These are phyloP conservation scores for Aspergillus pseudonomiae DNA, from an alignment of 2,329 filamentous ascomycete genomes.

Conservation along the genomic window DNA sequence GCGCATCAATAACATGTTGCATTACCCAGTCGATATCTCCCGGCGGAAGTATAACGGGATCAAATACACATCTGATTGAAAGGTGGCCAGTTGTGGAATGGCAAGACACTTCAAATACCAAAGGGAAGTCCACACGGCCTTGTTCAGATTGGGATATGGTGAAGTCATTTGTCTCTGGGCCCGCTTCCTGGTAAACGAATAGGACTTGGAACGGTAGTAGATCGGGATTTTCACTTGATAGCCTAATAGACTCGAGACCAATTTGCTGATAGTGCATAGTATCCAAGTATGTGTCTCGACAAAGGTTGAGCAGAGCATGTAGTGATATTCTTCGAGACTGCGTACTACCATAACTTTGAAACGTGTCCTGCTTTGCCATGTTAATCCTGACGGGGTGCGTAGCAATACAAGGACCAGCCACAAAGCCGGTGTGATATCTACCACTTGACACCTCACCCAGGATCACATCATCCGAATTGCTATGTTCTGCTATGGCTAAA, in stretches of 20 bases:
- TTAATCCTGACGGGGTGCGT: constrained; percentile 12
- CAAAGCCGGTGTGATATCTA: too few species aligned
- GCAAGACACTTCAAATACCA: constrained; percentile 12
- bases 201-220: constrained; percentile 11
- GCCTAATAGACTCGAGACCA: constrained; percentile 8
- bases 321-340: background rate
- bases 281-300: background rate
- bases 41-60: constrained; percentile 1
- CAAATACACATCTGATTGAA: constrained; percentile 6
- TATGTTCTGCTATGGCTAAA: too few species aligned
- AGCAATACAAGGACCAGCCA: too few species aligned
- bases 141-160: background rate
- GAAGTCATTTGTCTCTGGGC: background rate
- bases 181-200: constrained; percentile 10
- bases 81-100: constrained; percentile 4
- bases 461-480: too few species aligned
- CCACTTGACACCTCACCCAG: too few species aligned
- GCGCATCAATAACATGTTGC: constrained; percentile 3
- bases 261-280: constrained; percentile 11
- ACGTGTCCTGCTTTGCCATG: background rate
- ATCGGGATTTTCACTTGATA: background rate
- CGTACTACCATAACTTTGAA: too few species aligned
- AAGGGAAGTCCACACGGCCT: constrained; percentile 4
- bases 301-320: background rate
- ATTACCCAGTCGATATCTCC: constrained; percentile 7